Evolutionary conservation across 2,329 filamentous ascomycete genomes (phyloP).

Genomic region (Pseudogymnoascus sp.): DNA sequence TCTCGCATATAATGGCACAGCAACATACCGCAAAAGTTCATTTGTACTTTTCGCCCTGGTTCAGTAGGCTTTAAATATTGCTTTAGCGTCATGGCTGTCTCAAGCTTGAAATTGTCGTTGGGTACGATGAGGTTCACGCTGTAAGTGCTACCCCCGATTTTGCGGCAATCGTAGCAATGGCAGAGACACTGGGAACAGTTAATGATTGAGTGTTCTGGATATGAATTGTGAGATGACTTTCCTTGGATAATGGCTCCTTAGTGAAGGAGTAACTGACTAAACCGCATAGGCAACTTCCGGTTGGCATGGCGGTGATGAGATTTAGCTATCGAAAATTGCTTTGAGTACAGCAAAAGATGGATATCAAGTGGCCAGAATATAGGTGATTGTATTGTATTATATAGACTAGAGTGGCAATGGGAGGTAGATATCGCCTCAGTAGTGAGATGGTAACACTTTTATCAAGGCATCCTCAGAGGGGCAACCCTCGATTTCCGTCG

Average conservation of each 20-base stretch:
- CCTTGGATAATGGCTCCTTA: neutral
- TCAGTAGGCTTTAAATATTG: neutral
- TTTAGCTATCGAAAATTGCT: neutral
- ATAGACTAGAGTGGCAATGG: neutral
- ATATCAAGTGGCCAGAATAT: neutral
- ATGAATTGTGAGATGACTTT: neutral
- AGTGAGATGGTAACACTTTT: neutral
- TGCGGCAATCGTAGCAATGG: slow-evolving; percentile 52
- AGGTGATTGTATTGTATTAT: neutral
- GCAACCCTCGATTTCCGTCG: neutral
- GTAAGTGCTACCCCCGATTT: slow-evolving; percentile 46
- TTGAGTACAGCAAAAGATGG: neutral
- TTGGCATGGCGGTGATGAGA: neutral
- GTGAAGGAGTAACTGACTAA: neutral
- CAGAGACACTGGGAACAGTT: slow-evolving; percentile 40
- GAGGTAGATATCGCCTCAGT: neutral
- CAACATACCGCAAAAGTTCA: neutral
- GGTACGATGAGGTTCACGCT: slow-evolving; percentile 37
- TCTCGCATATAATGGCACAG: neutral
- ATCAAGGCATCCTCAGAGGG: neutral
- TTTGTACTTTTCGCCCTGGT: neutral
- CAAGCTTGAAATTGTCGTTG: slow-evolving; percentile 23
- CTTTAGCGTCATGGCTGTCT: slow-evolving; percentile 18
- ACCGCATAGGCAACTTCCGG: slow-evolving; percentile 1
- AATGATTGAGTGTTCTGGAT: neutral